Percentiles rank a stretch among this genome's conserved stretches.
phyloP scores from a whole-genome alignment of 148 eudicot genomes.

The Amaranthus hypochondriacus region DNA sequence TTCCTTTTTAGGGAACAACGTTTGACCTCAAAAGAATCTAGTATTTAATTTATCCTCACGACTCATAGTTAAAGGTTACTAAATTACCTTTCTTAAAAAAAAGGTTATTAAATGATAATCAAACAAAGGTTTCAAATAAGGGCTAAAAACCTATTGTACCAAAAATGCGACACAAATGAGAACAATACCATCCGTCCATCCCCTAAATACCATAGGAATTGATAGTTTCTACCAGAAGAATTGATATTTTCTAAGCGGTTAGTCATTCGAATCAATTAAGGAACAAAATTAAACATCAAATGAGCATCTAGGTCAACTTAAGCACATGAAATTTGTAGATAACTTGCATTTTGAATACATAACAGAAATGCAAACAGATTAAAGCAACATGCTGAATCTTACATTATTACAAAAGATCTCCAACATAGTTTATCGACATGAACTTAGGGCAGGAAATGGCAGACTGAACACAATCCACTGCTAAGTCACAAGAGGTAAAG shows the following conservation, averaged over 20 bases:
- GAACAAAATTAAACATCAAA: background rate
- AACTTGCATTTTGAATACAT: background rate
- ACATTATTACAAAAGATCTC: constrained; percentile 13
- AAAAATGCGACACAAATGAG: background rate
- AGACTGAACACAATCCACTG: constrained; percentile 1
- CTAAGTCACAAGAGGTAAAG: background rate
- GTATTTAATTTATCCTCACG: background rate
- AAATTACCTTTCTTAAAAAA: background rate
- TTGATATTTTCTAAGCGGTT: background rate
- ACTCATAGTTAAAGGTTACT: background rate
- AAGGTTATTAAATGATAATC: no score
- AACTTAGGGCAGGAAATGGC: background rate
- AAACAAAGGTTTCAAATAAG: background rate
- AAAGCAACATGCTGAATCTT: background rate
- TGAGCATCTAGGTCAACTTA: background rate
- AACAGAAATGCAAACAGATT: background rate
- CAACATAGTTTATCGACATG: constrained; percentile 8
- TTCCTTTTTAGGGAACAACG: background rate
- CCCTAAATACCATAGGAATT: background rate
- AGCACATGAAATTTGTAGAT: background rate
- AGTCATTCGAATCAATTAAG: background rate
- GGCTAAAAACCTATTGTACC: background rate
- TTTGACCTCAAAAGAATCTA: background rate
- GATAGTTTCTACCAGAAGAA: background rate
- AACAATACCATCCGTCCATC: background rate